Evolutionary conservation across 495 filamentous ascomycete species (phyloP).

Genomic region (Xylona heveae): DNA sequence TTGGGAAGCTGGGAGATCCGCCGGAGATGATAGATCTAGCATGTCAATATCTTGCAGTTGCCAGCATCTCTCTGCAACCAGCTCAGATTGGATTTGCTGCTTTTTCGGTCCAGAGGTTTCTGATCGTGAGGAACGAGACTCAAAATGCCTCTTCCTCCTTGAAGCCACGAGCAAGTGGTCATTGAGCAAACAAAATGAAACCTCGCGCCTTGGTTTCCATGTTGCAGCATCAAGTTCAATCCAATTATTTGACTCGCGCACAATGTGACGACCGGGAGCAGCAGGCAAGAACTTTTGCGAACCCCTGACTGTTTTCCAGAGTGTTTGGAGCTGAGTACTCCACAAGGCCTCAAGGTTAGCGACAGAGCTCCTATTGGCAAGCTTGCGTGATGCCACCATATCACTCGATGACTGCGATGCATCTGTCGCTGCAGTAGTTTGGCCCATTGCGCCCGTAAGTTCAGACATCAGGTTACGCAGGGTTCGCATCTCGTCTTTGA

Average conservation of each 20-base stretch:
- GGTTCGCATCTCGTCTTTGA: conserved; percentile 88
- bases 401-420: conserved; percentile 18
- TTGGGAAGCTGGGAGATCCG: conserved; percentile 31
- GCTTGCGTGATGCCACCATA: conserved; percentile 21
- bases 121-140: conserved; percentile 34
- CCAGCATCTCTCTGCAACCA: conserved; percentile 90
- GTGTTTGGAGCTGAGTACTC: conserved; percentile 63
- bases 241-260: conserved; percentile 78
- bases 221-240: conserved; percentile 93
- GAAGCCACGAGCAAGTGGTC: conserved; percentile 84
- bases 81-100: conserved; percentile 32
- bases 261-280: conserved; percentile 71
- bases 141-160: conserved; percentile 71
- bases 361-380: conserved; percentile 51
- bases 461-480: conserved; percentile 78
- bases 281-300: conserved; percentile 93
- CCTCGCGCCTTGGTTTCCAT: conserved; percentile 68
- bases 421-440: conserved; percentile 31
- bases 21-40: conserved; percentile 53
- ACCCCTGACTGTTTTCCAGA: conserved; percentile 92
- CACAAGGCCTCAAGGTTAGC: conserved; percentile 92
- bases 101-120: conserved; percentile 24
- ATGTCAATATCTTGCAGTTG: conserved; percentile 83
- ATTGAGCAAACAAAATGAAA: conserved; percentile 82
- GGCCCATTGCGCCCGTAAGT: conserved; percentile 48